Conservation (phyloP, 2,329 filamentous ascomycete genomes). For the Nemania bipapillata region DNA sequence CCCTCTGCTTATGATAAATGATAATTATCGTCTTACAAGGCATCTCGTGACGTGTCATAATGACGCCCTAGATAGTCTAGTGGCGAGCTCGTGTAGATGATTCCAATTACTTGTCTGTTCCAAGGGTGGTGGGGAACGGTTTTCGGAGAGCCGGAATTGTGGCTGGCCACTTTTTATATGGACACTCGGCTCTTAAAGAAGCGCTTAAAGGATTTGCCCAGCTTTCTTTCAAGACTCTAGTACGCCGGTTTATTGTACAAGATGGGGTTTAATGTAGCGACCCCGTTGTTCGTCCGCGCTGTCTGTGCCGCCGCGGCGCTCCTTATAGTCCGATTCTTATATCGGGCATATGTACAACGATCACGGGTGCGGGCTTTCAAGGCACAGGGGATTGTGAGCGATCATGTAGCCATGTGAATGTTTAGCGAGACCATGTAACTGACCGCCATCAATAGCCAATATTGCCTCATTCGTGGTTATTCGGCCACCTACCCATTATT, state of each 20-base stretch:
- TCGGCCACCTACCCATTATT: conserved; percentile 46
- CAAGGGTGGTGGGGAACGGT: not conserved
- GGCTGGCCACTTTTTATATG: not conserved
- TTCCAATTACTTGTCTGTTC: not conserved
- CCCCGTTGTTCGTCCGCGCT: conserved; percentile 35
- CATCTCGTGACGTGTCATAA: too few relatives aligned
- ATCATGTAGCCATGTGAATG: not conserved
- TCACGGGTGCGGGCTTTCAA: conserved; percentile 39
- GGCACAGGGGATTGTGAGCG: conserved; percentile 47
- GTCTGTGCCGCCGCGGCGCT: conserved; percentile 38
- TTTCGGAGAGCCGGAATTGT: not conserved
- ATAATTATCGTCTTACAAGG: not conserved
- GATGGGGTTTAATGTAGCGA: conserved; percentile 26
- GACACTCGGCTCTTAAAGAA: not conserved
- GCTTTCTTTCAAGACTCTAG: conserved; percentile 3
- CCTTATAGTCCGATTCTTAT: conserved; percentile 40
- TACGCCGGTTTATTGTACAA: conserved; percentile 10
- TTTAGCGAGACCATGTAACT: conserved; percentile 12
- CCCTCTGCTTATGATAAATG: too few relatives aligned
- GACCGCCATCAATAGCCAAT: conserved; percentile 42
- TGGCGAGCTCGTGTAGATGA: not conserved
- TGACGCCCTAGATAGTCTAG: too few relatives aligned
- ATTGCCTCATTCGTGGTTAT: conserved; percentile 46
- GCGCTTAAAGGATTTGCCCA: not conserved
- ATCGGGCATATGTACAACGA: conserved; percentile 42